Evolutionary conservation across 2,329 filamentous ascomycete genomes (phyloP), one percentile per base, ranked within the genome.

Genomic region (Beauveria medogensis): DNA sequence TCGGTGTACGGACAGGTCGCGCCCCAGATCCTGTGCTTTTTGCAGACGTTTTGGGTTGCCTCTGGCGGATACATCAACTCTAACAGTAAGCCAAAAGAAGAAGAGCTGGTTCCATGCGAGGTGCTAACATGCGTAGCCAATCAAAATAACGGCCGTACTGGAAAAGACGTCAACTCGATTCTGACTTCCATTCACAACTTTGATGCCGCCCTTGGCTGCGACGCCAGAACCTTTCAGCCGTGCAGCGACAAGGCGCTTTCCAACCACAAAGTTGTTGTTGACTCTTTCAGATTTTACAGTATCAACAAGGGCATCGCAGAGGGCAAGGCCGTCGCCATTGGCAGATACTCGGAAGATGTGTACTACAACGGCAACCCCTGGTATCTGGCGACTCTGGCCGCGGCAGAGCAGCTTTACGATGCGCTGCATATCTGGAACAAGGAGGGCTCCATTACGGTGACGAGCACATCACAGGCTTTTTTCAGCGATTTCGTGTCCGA

Each of bases 331-430:
- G 78, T 85, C 10, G 80, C 84, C 7, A 76, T 88, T 6, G 88
- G 88, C 50, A 78, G 88, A 63, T 91, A 91, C 69, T 74, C 85
- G 0, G 87, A 90, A 71, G 90, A 95, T 66, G 73, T 78, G 4
- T 94, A 93, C 73, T 88, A 87, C 72, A 84, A 84, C 63, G 90
- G 89, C 1, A 92, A 94, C 71, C 90, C 90, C 1, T 94, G 90
- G 90, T 90, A 91, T 67, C 79, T 93, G 14, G 82, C 82, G 67
- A 93, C 88, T 1, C 78, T 91, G 34, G 89, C 89, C 2, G 89
- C 89, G 0, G 91, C 90, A 3, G 90, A 94, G 73, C 87, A 90
- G 69, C 81, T 95, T 3, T 93, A 92, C 70, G 86, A 89, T 67
- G 87, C 90, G 1, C 68, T 92, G 1, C 86, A 87, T 65, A 84